These are phyloP conservation scores for Vigna radiata DNA, from an alignment of 306 rosid species.

Conservation along the genomic window DNA sequence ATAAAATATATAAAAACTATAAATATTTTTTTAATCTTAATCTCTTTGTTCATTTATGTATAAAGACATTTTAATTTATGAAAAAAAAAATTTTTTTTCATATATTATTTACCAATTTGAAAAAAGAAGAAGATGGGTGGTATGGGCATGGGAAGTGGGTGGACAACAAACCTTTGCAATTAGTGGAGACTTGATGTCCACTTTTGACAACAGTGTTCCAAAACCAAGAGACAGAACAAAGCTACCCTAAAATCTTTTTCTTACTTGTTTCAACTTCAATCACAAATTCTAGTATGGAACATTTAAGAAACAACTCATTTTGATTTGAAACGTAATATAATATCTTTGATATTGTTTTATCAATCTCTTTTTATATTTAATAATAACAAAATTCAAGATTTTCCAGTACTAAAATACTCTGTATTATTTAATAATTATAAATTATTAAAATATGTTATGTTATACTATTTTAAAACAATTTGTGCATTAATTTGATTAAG, in stretches of 20 bases:
- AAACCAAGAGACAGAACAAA: constrained; percentile 33
- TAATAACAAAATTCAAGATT: background rate
- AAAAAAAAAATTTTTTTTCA: no score
- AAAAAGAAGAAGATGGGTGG: constrained; percentile 19
- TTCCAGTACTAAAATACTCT: background rate
- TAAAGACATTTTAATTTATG: no score
- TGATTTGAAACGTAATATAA: background rate
- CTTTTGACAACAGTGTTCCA: constrained; percentile 55
- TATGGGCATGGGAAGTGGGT: constrained; percentile 47
- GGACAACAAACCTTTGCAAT: constrained; percentile 50
- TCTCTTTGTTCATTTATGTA: no score
- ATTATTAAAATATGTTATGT: background rate
- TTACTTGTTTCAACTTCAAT: constrained; percentile 10
- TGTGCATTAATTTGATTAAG: background rate
- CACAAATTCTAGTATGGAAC: background rate
- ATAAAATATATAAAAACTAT: no score
- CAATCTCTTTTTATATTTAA: background rate
- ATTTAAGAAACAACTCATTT: background rate
- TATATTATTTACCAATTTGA: background rate
- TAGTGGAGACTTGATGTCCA: constrained; percentile 60
- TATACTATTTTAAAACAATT: background rate
- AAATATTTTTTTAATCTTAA: no score
- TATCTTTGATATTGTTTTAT: background rate
- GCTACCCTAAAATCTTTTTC: background rate
- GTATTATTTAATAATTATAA: background rate